These are phyloP conservation scores for Sporothrix variecibatus DNA, from an alignment of 2,329 filamentous ascomycete species.

Conservation along the genomic window DNA sequence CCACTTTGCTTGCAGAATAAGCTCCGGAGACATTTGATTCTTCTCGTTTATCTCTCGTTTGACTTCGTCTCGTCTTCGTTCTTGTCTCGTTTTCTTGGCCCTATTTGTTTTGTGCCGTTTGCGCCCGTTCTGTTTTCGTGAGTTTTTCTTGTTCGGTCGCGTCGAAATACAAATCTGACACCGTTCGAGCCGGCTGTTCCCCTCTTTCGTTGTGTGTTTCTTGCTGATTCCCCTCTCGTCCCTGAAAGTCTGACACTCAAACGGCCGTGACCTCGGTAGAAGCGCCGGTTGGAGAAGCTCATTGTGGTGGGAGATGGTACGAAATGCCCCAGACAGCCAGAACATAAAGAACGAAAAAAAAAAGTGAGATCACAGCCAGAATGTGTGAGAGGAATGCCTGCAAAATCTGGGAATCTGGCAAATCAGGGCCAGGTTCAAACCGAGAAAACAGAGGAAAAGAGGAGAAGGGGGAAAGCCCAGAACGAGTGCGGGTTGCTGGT, in stretches of 20 bases:
- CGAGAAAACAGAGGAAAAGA: background rate
- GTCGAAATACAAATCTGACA: background rate
- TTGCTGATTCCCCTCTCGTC: background rate
- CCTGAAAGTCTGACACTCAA: background rate
- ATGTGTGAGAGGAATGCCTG: background rate
- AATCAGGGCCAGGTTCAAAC: too few relatives aligned
- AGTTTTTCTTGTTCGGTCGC: background rate
- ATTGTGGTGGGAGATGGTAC: background rate
- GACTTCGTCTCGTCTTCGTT: background rate
- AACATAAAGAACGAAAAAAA: background rate
- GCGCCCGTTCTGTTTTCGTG: background rate
- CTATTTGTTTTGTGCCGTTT: background rate
- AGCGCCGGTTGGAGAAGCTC: conserved; percentile 20
- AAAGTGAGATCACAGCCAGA: background rate
- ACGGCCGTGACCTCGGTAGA: conserved; percentile 16
- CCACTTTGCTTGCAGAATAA: background rate
- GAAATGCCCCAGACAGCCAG: conserved; percentile 10
- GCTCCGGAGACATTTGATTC: background rate
- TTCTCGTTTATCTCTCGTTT: background rate
- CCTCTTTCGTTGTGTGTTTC: background rate
- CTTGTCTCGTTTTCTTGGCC: background rate
- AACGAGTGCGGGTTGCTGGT: conserved; percentile 18
- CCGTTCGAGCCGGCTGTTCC: conserved; percentile 5
- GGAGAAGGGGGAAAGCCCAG: background rate
- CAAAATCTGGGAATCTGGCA: background rate